Evolutionary conservation across 179 eudicot species (phyloP), one percentile per base, ranked within the genome.

Genomic region (Kewa caespitosa): DNA sequence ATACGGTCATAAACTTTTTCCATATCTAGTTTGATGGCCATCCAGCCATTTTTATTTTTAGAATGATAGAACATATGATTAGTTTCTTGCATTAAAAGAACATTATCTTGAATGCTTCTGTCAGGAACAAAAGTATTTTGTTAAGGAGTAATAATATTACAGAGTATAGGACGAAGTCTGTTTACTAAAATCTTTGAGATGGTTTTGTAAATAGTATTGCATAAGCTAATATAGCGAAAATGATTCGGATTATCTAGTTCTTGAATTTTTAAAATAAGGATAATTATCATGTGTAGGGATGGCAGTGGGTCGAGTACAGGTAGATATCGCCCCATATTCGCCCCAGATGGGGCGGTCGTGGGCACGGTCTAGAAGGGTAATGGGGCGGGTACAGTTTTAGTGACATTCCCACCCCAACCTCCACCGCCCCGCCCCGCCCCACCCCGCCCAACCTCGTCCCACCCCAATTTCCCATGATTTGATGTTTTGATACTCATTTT

Each of bases 1-100:
- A 69, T 10, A 8, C 73, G 0, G 28, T 69, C 73, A 69, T 69
- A 69, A 5, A 60, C 73, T 32, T 63, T 63, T 34, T 63, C 39
- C 39, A 63, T 63, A 17, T 63, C 37, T 10, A 63, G 67, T 63
- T 69, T 69, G 4, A 69, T 4, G 22, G 57, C 73, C 9, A 28
- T 25, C 37, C 55, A 31, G 3, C n/a, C 37, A n/a, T 8, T 15
- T 20, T 69, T 69, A 13, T 3, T 1, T 20, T 30, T 69, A 6
- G 62, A 23, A n/a, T 9, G 11, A 27, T 46, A 0, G 33, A 63
- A 63, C 5, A 2, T 2, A 32, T 63, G 11, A 22, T 31, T 14
- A 14, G 31, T 28, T 25, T 69, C 34, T 0, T 69, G 73, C 11
- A 11, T 18, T 6, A 69, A 3, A 30, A 69, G 13, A 28, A 46